phyloP scores from a whole-genome alignment of 2,329 filamentous ascomycete species.

The Monosporascus sp. region DNA sequence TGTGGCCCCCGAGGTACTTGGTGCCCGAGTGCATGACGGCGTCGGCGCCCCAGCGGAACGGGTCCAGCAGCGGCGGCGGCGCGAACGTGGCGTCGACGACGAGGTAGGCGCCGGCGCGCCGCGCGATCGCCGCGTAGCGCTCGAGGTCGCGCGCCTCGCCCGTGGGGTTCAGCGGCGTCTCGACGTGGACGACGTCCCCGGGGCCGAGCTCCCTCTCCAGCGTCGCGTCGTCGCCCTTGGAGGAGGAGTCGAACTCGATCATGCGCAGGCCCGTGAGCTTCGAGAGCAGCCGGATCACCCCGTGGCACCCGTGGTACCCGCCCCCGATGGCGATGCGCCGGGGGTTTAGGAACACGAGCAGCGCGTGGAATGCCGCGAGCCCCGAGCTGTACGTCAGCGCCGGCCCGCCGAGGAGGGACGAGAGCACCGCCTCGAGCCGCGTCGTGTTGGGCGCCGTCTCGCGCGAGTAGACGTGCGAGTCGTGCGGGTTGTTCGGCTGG shows the following conservation, averaged over 20 bases:
- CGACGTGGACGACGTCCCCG: conserved; percentile 84
- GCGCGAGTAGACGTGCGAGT: conserved; percentile 80
- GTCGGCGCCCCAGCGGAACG: conserved; percentile 77
- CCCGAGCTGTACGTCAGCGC: conserved; percentile 78
- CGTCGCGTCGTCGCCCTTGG: too few relatives aligned
- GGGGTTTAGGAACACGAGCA: conserved; percentile 80
- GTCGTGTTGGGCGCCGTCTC: conserved; percentile 72
- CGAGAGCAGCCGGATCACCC: conserved; percentile 67
- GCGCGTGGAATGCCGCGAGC: conserved; percentile 80
- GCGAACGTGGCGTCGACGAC: conserved; percentile 90
- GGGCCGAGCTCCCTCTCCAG: conserved; percentile 56
- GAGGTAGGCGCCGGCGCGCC: conserved; percentile 66
- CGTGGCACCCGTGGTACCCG: conserved; percentile 93
- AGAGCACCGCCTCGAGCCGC: conserved; percentile 79
- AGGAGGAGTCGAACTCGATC: conserved; percentile 64
- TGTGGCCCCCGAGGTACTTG: conserved; percentile 95
- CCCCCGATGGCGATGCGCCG: conserved; percentile 74
- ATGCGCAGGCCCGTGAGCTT: conserved; percentile 72
- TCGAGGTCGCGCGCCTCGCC: conserved; percentile 74
- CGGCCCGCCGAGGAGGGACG: conserved; percentile 65
- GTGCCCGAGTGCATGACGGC: conserved; percentile 88
- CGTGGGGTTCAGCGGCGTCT: conserved; percentile 90
- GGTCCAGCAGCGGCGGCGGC: conserved; percentile 83
- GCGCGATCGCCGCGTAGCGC: conserved; percentile 68
- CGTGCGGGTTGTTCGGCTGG: conserved; percentile 45